phyloP scores from a whole-genome alignment of 1,284 basidiomycete genomes.

The Farysia itapuensis region DNA sequence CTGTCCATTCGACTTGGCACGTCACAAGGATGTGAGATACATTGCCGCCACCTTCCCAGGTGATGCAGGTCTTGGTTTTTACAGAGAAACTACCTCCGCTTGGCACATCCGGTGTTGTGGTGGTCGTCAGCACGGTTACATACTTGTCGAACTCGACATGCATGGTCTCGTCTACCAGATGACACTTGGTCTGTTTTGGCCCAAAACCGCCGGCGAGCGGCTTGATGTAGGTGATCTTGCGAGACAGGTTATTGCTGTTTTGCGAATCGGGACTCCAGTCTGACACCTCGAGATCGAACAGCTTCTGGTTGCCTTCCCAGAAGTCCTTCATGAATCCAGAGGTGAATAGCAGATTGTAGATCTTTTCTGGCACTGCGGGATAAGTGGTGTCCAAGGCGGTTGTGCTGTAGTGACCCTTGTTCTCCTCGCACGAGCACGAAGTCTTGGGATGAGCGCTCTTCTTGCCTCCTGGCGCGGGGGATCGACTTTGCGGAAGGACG shows the following conservation, averaged over 20 bases:
- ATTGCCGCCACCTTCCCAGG: slow-evolving; percentile 77
- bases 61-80: slow-evolving; percentile 91
- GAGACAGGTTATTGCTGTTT: slow-evolving; percentile 70
- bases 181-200: slow-evolving; percentile 91
- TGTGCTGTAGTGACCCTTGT: slow-evolving; percentile 74
- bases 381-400: slow-evolving; percentile 75
- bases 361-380: slow-evolving; percentile 87
- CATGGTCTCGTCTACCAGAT: slow-evolving; percentile 80
- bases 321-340: slow-evolving; percentile 95
- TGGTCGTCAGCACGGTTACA: slow-evolving; percentile 81
- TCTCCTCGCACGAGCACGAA: slow-evolving; percentile 73
- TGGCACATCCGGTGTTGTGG: slow-evolving; percentile 90
- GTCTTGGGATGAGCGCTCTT: slow-evolving; percentile 64
- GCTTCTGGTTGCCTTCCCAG: slow-evolving; percentile 81
- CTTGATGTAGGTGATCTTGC: slow-evolving; percentile 94
- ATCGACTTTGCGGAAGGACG: slow-evolving; percentile 22
- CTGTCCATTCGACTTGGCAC: slow-evolving; percentile 92
- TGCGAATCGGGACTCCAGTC: slow-evolving; percentile 62
- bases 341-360: slow-evolving; percentile 93
- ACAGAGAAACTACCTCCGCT: slow-evolving; percentile 87
- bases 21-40: slow-evolving; percentile 81
- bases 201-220: slow-evolving; percentile 84
- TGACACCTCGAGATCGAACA: slow-evolving; percentile 63
- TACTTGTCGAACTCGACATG: slow-evolving; percentile 83
- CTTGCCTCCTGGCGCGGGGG: slow-evolving; percentile 29